Evolutionary conservation across 495 filamentous ascomycete species (phyloP), one percentile per base, ranked within the genome.

Genomic region (Tuber calosporum): DNA sequence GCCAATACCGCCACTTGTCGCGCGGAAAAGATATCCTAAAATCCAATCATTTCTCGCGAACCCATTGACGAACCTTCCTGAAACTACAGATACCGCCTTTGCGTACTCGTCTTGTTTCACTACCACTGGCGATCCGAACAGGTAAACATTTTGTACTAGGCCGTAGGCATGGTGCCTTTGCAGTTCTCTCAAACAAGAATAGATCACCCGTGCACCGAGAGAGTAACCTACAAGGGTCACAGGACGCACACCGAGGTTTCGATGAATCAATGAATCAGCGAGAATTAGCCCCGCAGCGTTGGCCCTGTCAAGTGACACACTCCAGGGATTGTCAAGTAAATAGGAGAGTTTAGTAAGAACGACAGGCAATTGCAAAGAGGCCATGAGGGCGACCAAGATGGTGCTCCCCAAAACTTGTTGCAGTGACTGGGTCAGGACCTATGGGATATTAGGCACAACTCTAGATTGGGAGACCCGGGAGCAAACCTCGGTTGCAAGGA

Each of bases 21-120:
- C 88, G 15, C 95, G 92, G 86, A 99, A 99, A 8, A 99, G 87
- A 79, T 99, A 99, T 6, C 95, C 94, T 41, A 99, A 83, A 80
- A 99, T 98, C 95, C 96, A 99, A 82, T 99, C 95, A 79, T 94
- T 96, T 30, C 87, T 90, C 66, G 94, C 90, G 83, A 96, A 98
- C 8, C 93, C 95, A 81, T 97, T 99, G 68, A 99, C 90, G 77
- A 97, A 97, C 45, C 94, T 87, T 7, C 96, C 95, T 15, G 92
- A 87, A 1, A 99, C 92, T 9, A 96, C 91, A 41, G 89, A 87
- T 53, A 92, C 88, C 13, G 90, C 92, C 75, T 88, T 90, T 30
- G 93, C 80, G 81, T 94, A 98, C 73, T 99, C 96, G 73, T 98
- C 95, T 73, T 89, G 91, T 81, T 92, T 97, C 19, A 93, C 92